Evolutionary conservation across 1,139 yeast genomes (phyloP), one percentile per base, ranked within the genome.

Genomic region (Candida pseudoviswanathii): DNA sequence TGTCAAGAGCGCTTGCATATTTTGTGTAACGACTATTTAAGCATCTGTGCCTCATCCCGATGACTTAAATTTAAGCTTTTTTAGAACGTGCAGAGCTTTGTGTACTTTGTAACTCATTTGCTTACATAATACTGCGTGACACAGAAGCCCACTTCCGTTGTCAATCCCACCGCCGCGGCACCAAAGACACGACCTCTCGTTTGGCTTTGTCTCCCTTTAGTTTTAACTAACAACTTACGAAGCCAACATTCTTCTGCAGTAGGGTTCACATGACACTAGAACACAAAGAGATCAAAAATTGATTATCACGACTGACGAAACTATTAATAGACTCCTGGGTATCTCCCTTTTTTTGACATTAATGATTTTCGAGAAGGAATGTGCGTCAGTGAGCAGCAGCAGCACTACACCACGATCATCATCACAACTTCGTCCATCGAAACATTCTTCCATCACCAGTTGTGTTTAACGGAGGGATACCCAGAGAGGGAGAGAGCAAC

Each of bases 21-120:
- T 37, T 37, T 37, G 41, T 37, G 41, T 37, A 37, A 37, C n/a
- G 11, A 3, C 5, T 1, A 9, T 10, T 24, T 37, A 24, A 24
- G 30, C 26, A 24, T n/a, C 2, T 3, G 2, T 37, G 8, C 41
- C 5, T 37, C 41, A 24, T 37, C 41, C 41, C 41, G 41, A 37
- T 37, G 41, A 37, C 41, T 10, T n/a, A 25, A 25, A 25, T n/a
- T 36, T 37, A 37, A 37, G 5, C 41, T 37, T 37, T 37, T 37
- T 37, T 25, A 33, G 7, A 11, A 11, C 24, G 6, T 33, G 6
- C 3, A 11, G 16, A 16, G 16, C 16, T 16, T 33, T 33, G 22
- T 33, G 37, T 33, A 33, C 2, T 7, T 31, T 16, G 7, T 31
- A 31, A 32, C 34, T 29, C 34, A 32, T 21, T 6, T n/a, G 21